Base-by-base conservation (phyloP, 257 asterid species). In the Nicotiana paniculata region DNA sequence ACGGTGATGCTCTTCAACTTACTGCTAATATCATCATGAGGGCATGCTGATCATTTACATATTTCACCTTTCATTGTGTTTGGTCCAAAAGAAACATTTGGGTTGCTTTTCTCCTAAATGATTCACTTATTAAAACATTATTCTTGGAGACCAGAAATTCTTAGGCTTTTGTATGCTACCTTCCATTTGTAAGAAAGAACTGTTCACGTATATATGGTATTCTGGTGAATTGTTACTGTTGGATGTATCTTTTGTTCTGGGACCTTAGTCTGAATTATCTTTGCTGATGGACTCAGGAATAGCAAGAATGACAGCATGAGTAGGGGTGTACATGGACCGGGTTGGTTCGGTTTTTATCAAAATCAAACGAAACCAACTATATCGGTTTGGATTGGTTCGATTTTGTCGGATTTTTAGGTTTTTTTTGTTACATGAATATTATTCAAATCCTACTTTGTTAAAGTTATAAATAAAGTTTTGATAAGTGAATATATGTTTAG, bases 91-190 rank as follows among this genome's bases (percentile, higher is more conserved):
- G 30, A 35, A 54, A 48, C 54, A 68, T 8, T 35, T 35, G 77
- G 54, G 53, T 0, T 4, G 77, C 77, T 35, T 68, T 68, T 35
- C 62, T 55, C 62, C 62, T 55, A 55, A 17, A 55, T 16, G 62
- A 55, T 17, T 55, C 62, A 55, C 21, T 55, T 55, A 16, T 15
- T 55, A 17, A 55, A 55, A 55, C 12, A 11, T 24, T 8, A 46
- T 32, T 16, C 28, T 4, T 62, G 61, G 80, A 94, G 32, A 61
- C 97, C 98, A 0, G 97, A 92, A 53, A 90, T 94, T 68, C 54
- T 68, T 21, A 21, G 24, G 24, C 24, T 21, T 21, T 21, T 21
- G 24, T 21, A 21, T 21, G 24, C 24, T 21, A 21, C 24, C 24
- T 21, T 21, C 24, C 24, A 21, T 21, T 21, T 35, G 76, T 26